A percentile compares a stretch with the other conserved stretches of the same genome.
Evolutionary conservation across 2,329 filamentous ascomycete species (phyloP).

Genomic region (Tympanopsis confertula): DNA sequence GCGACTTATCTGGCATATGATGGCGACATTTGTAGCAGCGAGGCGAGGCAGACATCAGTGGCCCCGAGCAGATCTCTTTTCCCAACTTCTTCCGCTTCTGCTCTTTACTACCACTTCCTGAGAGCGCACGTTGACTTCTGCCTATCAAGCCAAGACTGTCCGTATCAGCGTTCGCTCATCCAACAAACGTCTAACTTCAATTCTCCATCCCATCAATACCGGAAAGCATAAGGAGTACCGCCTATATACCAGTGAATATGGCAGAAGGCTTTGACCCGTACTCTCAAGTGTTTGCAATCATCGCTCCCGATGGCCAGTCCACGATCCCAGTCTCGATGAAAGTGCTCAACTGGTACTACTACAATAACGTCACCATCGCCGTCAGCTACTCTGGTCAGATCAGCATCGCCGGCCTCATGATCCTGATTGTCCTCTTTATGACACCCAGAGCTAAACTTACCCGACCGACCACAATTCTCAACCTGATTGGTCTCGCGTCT

Average conservation of each 20-base stretch:
- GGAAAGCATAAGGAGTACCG: no score
- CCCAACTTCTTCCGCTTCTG: neutral
- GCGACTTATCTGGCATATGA: no score
- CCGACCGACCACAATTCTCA: slow-evolving; percentile 54
- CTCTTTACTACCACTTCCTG: neutral
- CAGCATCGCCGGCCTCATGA: slow-evolving; percentile 53
- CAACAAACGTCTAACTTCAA: no score
- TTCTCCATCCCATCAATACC: no score
- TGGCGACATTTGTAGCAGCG: no score
- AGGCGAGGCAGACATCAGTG: no score
- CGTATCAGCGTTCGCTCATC: no score
- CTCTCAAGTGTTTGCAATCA: slow-evolving; percentile 21
- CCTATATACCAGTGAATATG: no score
- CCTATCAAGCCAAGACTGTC: neutral
- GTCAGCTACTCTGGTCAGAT: slow-evolving; percentile 63
- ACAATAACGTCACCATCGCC: slow-evolving; percentile 19
- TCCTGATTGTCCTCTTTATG: slow-evolving; percentile 55
- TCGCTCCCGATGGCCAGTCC: slow-evolving; percentile 16
- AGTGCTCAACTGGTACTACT: slow-evolving; percentile 18
- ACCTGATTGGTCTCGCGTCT: slow-evolving; percentile 45
- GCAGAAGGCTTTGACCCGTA: slow-evolving; percentile 23
- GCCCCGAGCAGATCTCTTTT: no score
- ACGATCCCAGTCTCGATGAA: slow-evolving; percentile 17
- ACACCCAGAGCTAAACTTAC: slow-evolving; percentile 54
- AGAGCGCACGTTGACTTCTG: neutral